These are phyloP conservation scores for Neurospora cerealis DNA, from an alignment of 495 filamentous ascomycete genomes.

Conservation along the genomic window DNA sequence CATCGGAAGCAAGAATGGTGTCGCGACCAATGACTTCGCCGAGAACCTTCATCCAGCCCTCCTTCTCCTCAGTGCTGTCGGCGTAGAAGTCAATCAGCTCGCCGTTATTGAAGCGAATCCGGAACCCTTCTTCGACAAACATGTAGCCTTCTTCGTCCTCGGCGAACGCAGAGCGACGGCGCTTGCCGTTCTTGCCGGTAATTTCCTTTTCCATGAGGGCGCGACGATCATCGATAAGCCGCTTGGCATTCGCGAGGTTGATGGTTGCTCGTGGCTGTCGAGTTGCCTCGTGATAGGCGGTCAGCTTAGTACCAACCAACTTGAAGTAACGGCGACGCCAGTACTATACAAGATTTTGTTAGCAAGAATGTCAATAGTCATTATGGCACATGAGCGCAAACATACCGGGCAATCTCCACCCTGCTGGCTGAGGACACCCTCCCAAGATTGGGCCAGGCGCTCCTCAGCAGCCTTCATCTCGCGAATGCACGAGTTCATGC, in stretches of 20 bases:
- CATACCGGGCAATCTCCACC: constrained; percentile 96
- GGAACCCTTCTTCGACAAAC: constrained; percentile 99
- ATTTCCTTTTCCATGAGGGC: constrained; percentile 72
- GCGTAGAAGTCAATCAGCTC: constrained; percentile 99
- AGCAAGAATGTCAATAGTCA: constrained; percentile 5
- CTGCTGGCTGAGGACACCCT: constrained; percentile 89
- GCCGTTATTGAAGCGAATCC: constrained; percentile 93
- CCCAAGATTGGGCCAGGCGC: constrained; percentile 59
- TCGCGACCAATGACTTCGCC: constrained; percentile 67
- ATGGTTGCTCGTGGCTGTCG: constrained; percentile 94
- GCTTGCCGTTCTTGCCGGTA: constrained; percentile 59
- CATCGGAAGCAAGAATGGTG: constrained; percentile 22
- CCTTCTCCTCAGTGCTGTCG: constrained; percentile 73
- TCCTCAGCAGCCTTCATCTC: constrained; percentile 85
- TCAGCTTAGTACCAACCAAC: constrained; percentile 80
- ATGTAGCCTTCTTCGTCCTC: constrained; percentile 99
- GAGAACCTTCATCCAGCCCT: constrained; percentile 91
- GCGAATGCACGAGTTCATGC: constrained; percentile 87
- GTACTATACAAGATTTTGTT: constrained; percentile 46
- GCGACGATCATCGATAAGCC: constrained; percentile 87
- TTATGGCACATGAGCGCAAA: constrained; percentile 13
- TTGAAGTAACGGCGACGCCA: constrained; percentile 98
- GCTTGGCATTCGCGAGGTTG: constrained; percentile 86
- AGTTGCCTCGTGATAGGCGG: constrained; percentile 91
- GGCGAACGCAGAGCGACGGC: constrained; percentile 88